phyloP scores from a whole-genome alignment of 306 rosid species.

The Quercus parvula region DNA sequence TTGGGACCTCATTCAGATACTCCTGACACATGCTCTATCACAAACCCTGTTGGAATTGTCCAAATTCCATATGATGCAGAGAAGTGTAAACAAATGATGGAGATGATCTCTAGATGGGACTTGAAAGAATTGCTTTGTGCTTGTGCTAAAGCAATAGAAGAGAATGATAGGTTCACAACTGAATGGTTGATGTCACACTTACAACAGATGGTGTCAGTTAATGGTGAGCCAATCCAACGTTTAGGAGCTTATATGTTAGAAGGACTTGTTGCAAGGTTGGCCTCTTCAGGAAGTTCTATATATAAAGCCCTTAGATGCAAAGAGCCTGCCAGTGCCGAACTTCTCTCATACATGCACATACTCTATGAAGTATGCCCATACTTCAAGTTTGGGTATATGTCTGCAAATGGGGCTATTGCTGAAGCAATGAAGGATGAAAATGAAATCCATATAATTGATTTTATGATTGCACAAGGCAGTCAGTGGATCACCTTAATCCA shows the following conservation, averaged over 20 bases:
- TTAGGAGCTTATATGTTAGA: slow-evolving; percentile 87
- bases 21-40: slow-evolving; percentile 25
- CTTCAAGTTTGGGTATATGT: slow-evolving; percentile 83
- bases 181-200: slow-evolving; percentile 68
- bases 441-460: slow-evolving; percentile 78
- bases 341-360: slow-evolving; percentile 73
- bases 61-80: slow-evolving; percentile 37
- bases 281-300: slow-evolving; percentile 82
- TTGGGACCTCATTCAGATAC: slow-evolving; percentile 65
- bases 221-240: slow-evolving; percentile 76
- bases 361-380: slow-evolving; percentile 83
- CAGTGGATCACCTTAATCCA: slow-evolving; percentile 81
- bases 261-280: slow-evolving; percentile 79
- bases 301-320: slow-evolving; percentile 72
- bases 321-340: slow-evolving; percentile 69
- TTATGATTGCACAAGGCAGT: slow-evolving; percentile 80
- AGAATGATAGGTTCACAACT: slow-evolving; percentile 46
- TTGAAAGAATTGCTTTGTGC: slow-evolving; percentile 68
- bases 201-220: slow-evolving; percentile 70
- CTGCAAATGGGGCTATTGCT: slow-evolving; percentile 94
- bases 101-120: slow-evolving; percentile 59
- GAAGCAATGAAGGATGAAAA: slow-evolving; percentile 71
- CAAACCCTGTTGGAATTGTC: slow-evolving; percentile 25
- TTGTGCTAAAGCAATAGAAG: slow-evolving; percentile 70
- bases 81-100: slow-evolving; percentile 52